Percentiles rank a stretch among this genome's conserved stretches.
phyloP scores from a whole-genome alignment of 805 yeast species.

The Saturnispora dispora region DNA sequence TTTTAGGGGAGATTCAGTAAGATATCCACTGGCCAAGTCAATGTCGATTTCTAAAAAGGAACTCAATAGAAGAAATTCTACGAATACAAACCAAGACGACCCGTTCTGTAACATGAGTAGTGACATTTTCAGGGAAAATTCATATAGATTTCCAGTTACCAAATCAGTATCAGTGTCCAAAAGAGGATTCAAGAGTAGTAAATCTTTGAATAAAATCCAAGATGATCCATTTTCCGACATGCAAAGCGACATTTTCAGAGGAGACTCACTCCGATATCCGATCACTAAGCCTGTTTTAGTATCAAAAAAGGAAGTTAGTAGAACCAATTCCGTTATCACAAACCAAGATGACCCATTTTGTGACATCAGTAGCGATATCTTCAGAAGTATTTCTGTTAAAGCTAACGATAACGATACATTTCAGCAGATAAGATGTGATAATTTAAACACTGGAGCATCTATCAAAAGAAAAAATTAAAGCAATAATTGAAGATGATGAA shows the following conservation, averaged over 20 bases:
- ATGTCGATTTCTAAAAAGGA: not conserved
- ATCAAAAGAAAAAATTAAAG: not conserved
- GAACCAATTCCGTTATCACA: not conserved
- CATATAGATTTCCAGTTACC: not conserved
- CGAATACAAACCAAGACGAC: not conserved
- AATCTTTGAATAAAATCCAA: not conserved
- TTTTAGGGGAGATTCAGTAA: not conserved
- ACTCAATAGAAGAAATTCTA: not conserved
- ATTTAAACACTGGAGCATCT: not conserved
- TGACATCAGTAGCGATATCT: not conserved
- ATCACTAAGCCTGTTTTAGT: not conserved
- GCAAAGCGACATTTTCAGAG: not conserved
- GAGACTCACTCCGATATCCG: not conserved
- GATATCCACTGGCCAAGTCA: not conserved
- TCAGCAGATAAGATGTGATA: not conserved
- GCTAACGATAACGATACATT: not conserved
- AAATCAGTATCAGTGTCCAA: not conserved
- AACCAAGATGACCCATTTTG: not conserved
- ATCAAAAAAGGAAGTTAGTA: too few relatives aligned
- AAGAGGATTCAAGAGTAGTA: not conserved
- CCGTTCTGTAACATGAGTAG: not conserved
- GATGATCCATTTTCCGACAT: not conserved
- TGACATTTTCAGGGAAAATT: not conserved
- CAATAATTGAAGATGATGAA: not conserved
- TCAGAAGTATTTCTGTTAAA: not conserved